A percentile compares a stretch with the other conserved stretches of the same genome.
These are phyloP conservation scores for Chlorella sp. DNA, from an alignment of 139 green algal species.

Conservation along the genomic window DNA sequence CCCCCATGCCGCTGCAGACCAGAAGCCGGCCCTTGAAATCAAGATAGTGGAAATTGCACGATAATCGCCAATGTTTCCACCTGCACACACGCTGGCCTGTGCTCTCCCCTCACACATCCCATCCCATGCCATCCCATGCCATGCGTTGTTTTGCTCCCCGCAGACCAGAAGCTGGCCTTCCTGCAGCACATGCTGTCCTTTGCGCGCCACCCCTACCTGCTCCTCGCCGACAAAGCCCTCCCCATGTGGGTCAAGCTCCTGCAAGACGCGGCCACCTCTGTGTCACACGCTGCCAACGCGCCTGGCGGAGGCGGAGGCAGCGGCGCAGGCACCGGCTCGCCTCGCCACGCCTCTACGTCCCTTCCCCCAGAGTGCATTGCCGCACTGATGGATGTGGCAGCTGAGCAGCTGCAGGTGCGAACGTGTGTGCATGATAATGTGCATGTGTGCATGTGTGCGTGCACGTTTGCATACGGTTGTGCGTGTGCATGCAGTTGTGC, in stretches of 20 bases:
- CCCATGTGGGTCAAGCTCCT: constrained; percentile 68
- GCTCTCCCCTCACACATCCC: too few relatives aligned
- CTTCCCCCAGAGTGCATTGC: constrained; percentile 50
- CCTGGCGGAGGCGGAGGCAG: neutral
- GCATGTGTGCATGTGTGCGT: too few relatives aligned
- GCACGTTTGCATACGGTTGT: too few relatives aligned
- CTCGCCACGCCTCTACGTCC: neutral
- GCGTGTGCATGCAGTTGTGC: neutral
- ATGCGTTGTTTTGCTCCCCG: neutral
- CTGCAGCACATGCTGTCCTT: constrained; percentile 71
- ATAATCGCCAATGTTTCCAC: too few relatives aligned
- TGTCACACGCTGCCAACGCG: neutral
- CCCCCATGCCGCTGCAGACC: neutral
- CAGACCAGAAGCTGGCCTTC: constrained; percentile 24
- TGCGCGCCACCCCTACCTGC: constrained; percentile 71
- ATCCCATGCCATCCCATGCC: neutral
- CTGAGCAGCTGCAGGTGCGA: constrained; percentile 40
- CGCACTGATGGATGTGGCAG: constrained; percentile 56
- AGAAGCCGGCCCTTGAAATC: too few relatives aligned
- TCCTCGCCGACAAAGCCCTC: constrained; percentile 67
- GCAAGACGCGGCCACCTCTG: constrained; percentile 7
- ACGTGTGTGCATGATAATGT: neutral
- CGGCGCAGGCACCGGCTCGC: neutral
- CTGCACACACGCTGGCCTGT: too few relatives aligned
- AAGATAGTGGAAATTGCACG: too few relatives aligned